phyloP scores from a whole-genome alignment of 164 flowering plant genomes.

The Sedum album region DNA sequence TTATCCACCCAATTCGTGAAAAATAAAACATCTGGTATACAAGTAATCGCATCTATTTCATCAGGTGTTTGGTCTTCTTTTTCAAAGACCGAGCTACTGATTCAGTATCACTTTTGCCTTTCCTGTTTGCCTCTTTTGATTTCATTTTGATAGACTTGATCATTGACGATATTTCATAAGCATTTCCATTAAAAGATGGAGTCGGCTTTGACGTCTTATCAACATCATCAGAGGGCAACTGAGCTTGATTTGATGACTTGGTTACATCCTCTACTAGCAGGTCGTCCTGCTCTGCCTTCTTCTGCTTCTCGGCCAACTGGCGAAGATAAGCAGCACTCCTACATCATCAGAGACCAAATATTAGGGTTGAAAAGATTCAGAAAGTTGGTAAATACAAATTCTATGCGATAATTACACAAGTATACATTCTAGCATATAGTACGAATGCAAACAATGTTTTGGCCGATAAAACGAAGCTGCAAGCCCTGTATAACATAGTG shows the following conservation, averaged over 20 bases:
- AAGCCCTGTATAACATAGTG: too few relatives aligned
- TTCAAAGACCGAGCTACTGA: background rate
- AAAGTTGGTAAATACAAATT: too few relatives aligned
- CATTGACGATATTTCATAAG: conserved; percentile 41
- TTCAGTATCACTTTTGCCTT: background rate
- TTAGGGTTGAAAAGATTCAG: background rate
- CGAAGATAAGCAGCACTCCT: conserved; percentile 81
- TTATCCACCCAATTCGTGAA: too few relatives aligned
- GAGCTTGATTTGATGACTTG: conserved; percentile 7
- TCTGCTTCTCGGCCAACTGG: conserved; percentile 41
- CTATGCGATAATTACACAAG: background rate
- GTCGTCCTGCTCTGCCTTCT: conserved; percentile 22
- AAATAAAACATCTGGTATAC: too few relatives aligned
- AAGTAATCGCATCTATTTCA: background rate
- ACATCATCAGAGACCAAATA: conserved; percentile 20
- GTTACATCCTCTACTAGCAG: conserved; percentile 4
- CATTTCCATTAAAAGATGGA: conserved; percentile 25
- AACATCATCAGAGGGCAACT: conserved; percentile 16
- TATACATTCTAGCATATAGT: background rate
- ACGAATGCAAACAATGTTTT: background rate
- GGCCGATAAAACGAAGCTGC: background rate
- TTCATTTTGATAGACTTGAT: conserved; percentile 56
- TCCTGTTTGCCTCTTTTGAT: conserved; percentile 27
- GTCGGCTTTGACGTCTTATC: conserved; percentile 9
- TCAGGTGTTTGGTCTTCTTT: background rate